Percentiles rank a stretch among this genome's conserved stretches.
Evolutionary conservation across 2,329 filamentous ascomycete species (phyloP).

Genomic region (Trichophyton mentagrophytes): DNA sequence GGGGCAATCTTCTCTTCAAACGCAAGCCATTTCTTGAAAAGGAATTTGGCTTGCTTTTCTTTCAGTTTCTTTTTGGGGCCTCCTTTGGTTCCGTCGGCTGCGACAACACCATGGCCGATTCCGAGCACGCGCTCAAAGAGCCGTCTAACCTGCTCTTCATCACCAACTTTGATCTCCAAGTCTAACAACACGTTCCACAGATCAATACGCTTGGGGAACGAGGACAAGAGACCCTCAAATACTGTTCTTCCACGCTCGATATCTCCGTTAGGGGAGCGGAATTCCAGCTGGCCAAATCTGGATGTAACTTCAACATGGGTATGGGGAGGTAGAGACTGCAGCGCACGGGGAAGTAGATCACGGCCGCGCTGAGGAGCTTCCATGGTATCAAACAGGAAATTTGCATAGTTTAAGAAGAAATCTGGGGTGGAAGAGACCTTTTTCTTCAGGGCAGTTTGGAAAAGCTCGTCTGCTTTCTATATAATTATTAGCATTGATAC

Average conservation of each 20-base stretch:
- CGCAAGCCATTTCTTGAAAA: slow-evolving; percentile 84
- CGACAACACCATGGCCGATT: slow-evolving; percentile 30
- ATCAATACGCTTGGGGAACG: slow-evolving; percentile 80
- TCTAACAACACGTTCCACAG: slow-evolving; percentile 88
- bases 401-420: slow-evolving; percentile 89
- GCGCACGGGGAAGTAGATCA: slow-evolving; percentile 66
- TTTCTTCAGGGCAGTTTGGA: slow-evolving; percentile 77
- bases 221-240: slow-evolving; percentile 74
- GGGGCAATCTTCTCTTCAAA: slow-evolving; percentile 58
- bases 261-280: slow-evolving; percentile 68
- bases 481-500: slow-evolving; percentile 14
- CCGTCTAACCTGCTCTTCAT: slow-evolving; percentile 54
- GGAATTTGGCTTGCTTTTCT: slow-evolving; percentile 66
- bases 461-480: slow-evolving; percentile 76
- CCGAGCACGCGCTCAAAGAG: slow-evolving; percentile 65
- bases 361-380: slow-evolving; percentile 61
- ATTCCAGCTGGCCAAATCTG: slow-evolving; percentile 86
- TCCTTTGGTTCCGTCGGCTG: slow-evolving; percentile 29
- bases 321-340: slow-evolving; percentile 62
- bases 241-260: slow-evolving; percentile 86
- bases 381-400: slow-evolving; percentile 70
- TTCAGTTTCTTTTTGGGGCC: slow-evolving; percentile 55
- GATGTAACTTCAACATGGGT: slow-evolving; percentile 64
- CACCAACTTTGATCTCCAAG: slow-evolving; percentile 55
- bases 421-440: slow-evolving; percentile 70